Conservation (phyloP, 176 grass and related monocot genomes). For the Zea luxurians region DNA sequence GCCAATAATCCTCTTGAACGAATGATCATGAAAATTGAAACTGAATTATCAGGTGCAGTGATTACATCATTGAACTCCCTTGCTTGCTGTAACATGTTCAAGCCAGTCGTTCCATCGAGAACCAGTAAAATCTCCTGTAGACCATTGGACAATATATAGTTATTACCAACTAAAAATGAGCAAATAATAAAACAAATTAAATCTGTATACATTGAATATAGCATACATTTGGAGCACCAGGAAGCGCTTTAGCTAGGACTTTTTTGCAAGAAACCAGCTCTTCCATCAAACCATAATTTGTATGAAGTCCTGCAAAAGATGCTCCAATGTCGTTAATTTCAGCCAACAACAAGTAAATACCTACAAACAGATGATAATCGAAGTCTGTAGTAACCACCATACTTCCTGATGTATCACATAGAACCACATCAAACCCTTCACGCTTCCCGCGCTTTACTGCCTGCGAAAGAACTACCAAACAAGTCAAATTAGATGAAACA, state of each 20-base stretch:
- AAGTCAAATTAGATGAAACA: conserved; percentile 62
- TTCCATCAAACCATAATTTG: conserved; percentile 97
- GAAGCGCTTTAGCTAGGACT: conserved; percentile 77
- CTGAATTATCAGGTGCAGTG: neutral
- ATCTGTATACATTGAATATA: conserved; percentile 14
- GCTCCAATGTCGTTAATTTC: neutral
- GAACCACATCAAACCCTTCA: conserved; percentile 77
- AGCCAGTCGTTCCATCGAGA: conserved; percentile 92
- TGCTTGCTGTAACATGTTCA: conserved; percentile 95
- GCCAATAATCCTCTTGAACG: neutral
- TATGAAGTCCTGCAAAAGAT: conserved; percentile 75
- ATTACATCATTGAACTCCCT: conserved; percentile 97
- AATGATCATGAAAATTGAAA: neutral
- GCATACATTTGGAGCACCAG: conserved; percentile 85
- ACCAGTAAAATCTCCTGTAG: conserved; percentile 82
- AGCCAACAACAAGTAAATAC: neutral
- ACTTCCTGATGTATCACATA: conserved; percentile 99
- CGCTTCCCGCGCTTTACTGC: conserved; percentile 89
- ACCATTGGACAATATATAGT: neutral
- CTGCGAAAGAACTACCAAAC: conserved; percentile 88
- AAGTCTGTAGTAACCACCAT: conserved; percentile 41
- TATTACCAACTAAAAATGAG: neutral
- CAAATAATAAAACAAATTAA: conserved; percentile 12
- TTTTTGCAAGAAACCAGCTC: conserved; percentile 89
- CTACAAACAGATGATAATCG: neutral